phyloP scores from a whole-genome alignment of 345 rosid species.

The Trapa bicornis region DNA sequence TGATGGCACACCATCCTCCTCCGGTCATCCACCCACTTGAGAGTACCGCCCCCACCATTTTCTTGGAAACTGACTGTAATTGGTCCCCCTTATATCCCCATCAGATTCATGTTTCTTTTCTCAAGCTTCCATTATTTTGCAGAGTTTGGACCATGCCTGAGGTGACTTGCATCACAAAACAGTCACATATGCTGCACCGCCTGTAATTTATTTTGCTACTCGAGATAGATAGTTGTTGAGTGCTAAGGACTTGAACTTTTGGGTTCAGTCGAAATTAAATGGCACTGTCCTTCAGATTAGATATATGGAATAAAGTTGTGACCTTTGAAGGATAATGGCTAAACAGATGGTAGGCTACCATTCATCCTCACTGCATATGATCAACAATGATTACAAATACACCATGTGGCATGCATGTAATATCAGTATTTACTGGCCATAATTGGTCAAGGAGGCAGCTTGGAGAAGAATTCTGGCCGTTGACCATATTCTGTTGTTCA shows the following conservation, averaged over 20 bases:
- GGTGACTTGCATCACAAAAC: neutral
- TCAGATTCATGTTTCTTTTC: neutral
- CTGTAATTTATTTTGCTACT: too few relatives aligned
- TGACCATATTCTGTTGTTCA: conserved; percentile 13
- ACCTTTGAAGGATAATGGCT: neutral
- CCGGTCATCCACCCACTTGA: conserved; percentile 1
- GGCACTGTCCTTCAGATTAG: too few relatives aligned
- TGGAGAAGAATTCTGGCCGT: neutral
- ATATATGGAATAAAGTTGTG: too few relatives aligned
- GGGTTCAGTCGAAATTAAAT: too few relatives aligned
- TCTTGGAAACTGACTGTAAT: neutral
- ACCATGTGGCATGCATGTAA: neutral
- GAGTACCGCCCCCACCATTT: conserved; percentile 3
- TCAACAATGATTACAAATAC: neutral
- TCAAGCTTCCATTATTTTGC: neutral
- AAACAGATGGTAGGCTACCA: neutral
- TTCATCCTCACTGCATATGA: neutral
- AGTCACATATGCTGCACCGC: too few relatives aligned
- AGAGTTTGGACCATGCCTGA: neutral
- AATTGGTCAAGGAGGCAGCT: neutral
- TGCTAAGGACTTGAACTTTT: too few relatives aligned
- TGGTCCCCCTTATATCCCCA: conserved; percentile 12
- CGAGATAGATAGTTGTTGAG: too few relatives aligned
- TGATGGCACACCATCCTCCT: neutral
- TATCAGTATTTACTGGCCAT: neutral